Base-by-base conservation (phyloP, 768 basidiomycete genomes). In the Boletus reticulatus region DNA sequence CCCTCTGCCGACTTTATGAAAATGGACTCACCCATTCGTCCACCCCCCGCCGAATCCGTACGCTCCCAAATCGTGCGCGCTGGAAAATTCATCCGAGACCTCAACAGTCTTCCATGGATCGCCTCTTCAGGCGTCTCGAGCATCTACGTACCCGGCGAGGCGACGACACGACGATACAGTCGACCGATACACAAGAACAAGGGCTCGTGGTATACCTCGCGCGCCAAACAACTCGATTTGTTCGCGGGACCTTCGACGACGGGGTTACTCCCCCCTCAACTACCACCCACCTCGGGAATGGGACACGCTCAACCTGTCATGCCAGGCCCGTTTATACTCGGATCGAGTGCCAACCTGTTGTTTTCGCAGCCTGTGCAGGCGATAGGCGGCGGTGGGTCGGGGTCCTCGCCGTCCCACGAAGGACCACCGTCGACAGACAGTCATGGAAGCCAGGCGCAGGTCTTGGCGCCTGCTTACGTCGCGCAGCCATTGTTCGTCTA, bases 101-200 rank as follows among this genome's bases (percentile, higher is more conserved):
- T 81, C 31, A 70, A 76, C 31, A 62, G 63, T 6, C 71, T 82
- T 17, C 80, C 80, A 1, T 82, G 80, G 80, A 72, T 80, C 6
- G 72, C 76, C 0, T 68, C 71, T 1, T 76, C 76, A 6, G 75
- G 76, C 19, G 75, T 78, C 38, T 80, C 80, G 13, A 73, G 69
- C n/a, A 77, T 80, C 44, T 80, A 80, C 60, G 65, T 78, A 50
- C 79, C 80, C 2, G 75, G 78, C 1, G 66, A 72, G 29, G 55
- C 69, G 19, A 62, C 64, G 10, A 58, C 56, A 0, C 62, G 71
- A 22, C 65, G 71, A 36, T 65, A 67, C 52, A 71, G 71, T 46
- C 59, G 70, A 12, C 69, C 62, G 3, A 59, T 67, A 16, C 16
- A 50, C 13, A 72, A 66, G 52, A 58, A 65, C 44, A 60, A 70